A percentile compares a stretch with the other conserved stretches of the same genome.
Evolutionary conservation across 164 flowering plant species (phyloP).

Genomic region (Umbilicus rupestris): DNA sequence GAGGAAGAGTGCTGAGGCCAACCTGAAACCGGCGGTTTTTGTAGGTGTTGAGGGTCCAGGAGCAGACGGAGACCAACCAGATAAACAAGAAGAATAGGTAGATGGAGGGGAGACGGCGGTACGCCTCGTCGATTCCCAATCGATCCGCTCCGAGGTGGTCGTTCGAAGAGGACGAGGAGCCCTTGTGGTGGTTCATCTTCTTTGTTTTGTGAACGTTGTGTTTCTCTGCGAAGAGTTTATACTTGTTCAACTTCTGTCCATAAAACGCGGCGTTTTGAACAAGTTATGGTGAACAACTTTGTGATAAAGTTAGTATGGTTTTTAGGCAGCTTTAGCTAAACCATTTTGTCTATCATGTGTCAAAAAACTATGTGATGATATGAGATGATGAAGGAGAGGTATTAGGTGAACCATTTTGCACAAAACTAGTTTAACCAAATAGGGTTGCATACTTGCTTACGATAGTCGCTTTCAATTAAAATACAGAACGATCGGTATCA

Average conservation of each 20-base stretch:
- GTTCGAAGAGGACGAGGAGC: constrained; percentile 4
- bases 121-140: constrained; percentile 40
- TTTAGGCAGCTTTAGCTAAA: neutral
- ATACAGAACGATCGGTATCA: no score
- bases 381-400: neutral
- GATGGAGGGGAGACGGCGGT: constrained; percentile 59
- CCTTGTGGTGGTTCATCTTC: constrained; percentile 19
- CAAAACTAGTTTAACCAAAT: neutral
- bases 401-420: constrained; percentile 1
- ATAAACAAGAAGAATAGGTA: constrained; percentile 52
- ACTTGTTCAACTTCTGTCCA: neutral
- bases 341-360: neutral
- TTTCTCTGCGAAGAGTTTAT: neutral
- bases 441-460: no score
- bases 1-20: neutral
- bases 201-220: constrained; percentile 5
- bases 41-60: constrained; percentile 71
- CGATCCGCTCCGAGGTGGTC: constrained; percentile 15
- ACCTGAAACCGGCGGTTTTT: constrained; percentile 78
- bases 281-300: neutral
- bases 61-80: constrained; percentile 56
- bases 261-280: neutral
- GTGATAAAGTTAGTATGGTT: neutral
- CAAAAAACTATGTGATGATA: neutral
- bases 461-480: no score